Base-by-base conservation (phyloP, 73 alveolate species). In the Symbiodinium pilosum region DNA sequence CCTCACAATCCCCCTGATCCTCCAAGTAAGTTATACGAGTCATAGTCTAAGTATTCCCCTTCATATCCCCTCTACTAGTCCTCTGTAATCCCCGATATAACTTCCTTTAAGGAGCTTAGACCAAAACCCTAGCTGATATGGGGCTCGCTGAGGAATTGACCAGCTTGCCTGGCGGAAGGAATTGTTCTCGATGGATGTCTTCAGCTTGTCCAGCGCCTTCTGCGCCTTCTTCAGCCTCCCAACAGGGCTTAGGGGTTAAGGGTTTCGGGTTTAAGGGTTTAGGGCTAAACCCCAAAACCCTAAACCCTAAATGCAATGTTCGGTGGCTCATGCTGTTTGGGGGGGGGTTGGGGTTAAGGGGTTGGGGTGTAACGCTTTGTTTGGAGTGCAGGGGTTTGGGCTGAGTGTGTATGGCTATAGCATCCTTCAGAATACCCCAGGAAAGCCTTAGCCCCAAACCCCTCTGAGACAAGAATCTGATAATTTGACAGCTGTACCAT, bases 121-220 rank as follows among this genome's bases (percentile, higher is more conserved):
- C n/a, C n/a, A n/a, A n/a, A 3, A 21, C 2, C n/a, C n/a, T n/a
- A n/a, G n/a, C n/a, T n/a, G n/a, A n/a, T n/a, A n/a, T n/a, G n/a
- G n/a, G n/a, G n/a, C n/a, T n/a, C n/a, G n/a, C n/a, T n/a, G n/a
- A n/a, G n/a, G n/a, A n/a, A n/a, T n/a, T 47, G 21, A 9, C 59
- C 59, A 9, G 6, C 94, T 16, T 11, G 87, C 97, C 97, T 91
- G 89, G 12, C 97, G 71, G 88, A 91, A 42, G 54, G 26, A 68
- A 83, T 91, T 91, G 56, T 42, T 91, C 51, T 91, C 97, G 54
- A 91, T 91, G 83, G 88, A 43, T 24, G 77, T 91, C 88, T 91
- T 91, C 88, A 91, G 75, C 97, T 91, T 91, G 97, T 91, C 97
- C 97, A 91, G 12, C 43, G 97, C 97, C 81, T 91, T 91, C 81